Percentiles rank a stretch among this genome's conserved stretches.
phyloP scores from a whole-genome alignment of 2,329 filamentous ascomycete genomes.

The Curvularia sp. region DNA sequence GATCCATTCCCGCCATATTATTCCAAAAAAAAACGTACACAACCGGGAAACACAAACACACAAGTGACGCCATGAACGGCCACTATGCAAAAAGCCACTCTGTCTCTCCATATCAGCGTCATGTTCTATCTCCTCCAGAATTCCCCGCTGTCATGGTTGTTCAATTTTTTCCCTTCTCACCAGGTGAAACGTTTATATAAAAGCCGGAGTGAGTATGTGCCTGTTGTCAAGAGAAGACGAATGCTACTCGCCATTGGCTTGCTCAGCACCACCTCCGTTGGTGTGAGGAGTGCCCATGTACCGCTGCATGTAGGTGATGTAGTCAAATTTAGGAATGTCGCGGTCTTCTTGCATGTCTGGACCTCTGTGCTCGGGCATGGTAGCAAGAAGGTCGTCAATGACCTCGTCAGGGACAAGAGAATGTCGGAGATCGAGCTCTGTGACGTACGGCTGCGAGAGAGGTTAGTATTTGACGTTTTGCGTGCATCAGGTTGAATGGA shows the following conservation, averaged over 20 bases:
- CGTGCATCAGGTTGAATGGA: neutral
- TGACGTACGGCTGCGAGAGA: conserved; percentile 78
- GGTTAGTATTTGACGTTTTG: conserved; percentile 19
- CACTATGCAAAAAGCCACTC: conserved; percentile 12
- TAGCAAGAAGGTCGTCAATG: conserved; percentile 87
- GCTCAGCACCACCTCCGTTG: conserved; percentile 34
- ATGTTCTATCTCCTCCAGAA: neutral
- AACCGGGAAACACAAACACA: neutral
- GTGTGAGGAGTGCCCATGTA: conserved; percentile 50
- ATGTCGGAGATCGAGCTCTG: conserved; percentile 94
- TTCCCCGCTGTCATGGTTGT: conserved; percentile 1
- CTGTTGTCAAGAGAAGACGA: conserved; percentile 17
- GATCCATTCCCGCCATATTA: neutral
- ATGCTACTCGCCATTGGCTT: conserved; percentile 35
- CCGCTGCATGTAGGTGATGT: conserved; percentile 95
- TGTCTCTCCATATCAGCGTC: neutral
- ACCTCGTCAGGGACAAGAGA: conserved; percentile 96
- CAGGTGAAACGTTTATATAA: conserved; percentile 16
- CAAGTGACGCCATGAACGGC: conserved; percentile 10
- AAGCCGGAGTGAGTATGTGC: conserved; percentile 27
- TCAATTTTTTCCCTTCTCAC: conserved; percentile 4
- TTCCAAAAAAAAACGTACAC: neutral
- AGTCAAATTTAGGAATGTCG: conserved; percentile 88
- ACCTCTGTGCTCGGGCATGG: conserved; percentile 84
- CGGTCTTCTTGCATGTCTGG: conserved; percentile 87